These are phyloP conservation scores for Neofusicoccum sp. DNA, from an alignment of 2,329 filamentous ascomycete genomes.

Conservation along the genomic window DNA sequence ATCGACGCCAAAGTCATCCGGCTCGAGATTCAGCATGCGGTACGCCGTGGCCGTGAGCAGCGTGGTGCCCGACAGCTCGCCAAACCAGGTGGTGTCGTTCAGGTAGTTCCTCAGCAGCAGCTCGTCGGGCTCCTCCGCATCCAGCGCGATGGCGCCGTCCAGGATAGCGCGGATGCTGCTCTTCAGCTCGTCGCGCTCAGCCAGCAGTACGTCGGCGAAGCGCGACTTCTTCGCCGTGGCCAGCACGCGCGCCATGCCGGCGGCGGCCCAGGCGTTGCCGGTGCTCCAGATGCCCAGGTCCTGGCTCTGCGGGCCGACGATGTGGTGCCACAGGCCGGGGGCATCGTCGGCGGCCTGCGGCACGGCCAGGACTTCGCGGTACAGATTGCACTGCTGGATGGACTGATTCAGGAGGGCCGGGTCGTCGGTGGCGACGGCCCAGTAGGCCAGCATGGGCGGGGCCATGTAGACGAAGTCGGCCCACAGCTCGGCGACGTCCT, in stretches of 20 bases:
- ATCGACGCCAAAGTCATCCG: constrained; percentile 36
- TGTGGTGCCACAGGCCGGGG: constrained; percentile 50
- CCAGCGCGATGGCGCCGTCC: constrained; percentile 37
- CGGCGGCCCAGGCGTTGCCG: constrained; percentile 53
- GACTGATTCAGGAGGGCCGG: constrained; percentile 39
- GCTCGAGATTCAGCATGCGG: constrained; percentile 48
- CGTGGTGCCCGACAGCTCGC: constrained; percentile 53
- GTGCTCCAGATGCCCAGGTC: constrained; percentile 51
- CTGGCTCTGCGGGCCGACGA: constrained; percentile 39
- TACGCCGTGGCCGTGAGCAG: constrained; percentile 50
- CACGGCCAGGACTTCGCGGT: constrained; percentile 43
- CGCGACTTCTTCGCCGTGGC: constrained; percentile 45
- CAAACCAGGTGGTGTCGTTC: constrained; percentile 48
- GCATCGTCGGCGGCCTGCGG: constrained; percentile 17
- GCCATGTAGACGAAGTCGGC: constrained; percentile 55
- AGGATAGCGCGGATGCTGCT: constrained; percentile 41
- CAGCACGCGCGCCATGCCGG: constrained; percentile 51
- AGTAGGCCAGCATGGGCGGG: constrained; percentile 54
- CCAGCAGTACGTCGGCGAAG: constrained; percentile 3
- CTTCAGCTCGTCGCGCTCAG: constrained; percentile 33
- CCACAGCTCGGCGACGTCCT: constrained; percentile 49
- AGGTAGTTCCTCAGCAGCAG: constrained; percentile 51
- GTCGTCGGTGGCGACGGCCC: constrained; percentile 45
- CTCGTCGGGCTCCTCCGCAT: constrained; percentile 38
- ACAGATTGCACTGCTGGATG: constrained; percentile 45